Evolutionary conservation across 768 basidiomycete genomes (phyloP).

Genomic region (Calvatia gigantea): DNA sequence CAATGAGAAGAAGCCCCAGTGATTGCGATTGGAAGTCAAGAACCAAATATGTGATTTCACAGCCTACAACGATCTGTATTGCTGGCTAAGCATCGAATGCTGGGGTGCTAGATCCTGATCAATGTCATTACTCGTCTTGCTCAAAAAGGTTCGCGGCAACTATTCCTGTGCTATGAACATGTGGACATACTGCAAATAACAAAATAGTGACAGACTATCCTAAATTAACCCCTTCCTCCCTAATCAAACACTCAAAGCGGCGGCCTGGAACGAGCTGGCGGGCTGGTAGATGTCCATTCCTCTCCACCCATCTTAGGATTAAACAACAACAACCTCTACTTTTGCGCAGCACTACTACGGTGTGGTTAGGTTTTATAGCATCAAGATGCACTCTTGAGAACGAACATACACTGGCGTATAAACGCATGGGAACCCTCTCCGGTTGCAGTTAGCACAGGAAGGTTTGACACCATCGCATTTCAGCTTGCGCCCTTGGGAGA

Average conservation of each 20-base stretch:
- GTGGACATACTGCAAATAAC: background rate
- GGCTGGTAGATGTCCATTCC: background rate
- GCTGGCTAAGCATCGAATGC: background rate
- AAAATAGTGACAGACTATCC: background rate
- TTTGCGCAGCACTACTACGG: background rate
- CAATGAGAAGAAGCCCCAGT: background rate
- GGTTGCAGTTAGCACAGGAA: constrained; percentile 63
- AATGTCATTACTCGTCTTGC: background rate
- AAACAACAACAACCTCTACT: background rate
- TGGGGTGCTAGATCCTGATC: background rate
- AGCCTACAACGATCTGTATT: background rate
- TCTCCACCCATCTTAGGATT: background rate
- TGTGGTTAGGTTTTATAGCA: constrained; percentile 10
- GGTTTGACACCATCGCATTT: constrained; percentile 69
- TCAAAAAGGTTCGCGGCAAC: constrained; percentile 9
- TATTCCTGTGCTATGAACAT: background rate
- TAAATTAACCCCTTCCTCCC: constrained; percentile 1
- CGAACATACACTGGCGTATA: constrained; percentile 65
- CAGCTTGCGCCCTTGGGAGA: constrained; percentile 21
- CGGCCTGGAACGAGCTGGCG: constrained; percentile 26
- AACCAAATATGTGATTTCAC: background rate
- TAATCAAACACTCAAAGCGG: constrained; percentile 15
- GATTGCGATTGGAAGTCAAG: background rate
- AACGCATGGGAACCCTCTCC: constrained; percentile 51
- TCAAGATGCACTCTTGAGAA: background rate